These are phyloP conservation scores for Vittaforma corneae DNA, from an alignment of 371 early-diverging fungal species.

Conservation along the genomic window DNA sequence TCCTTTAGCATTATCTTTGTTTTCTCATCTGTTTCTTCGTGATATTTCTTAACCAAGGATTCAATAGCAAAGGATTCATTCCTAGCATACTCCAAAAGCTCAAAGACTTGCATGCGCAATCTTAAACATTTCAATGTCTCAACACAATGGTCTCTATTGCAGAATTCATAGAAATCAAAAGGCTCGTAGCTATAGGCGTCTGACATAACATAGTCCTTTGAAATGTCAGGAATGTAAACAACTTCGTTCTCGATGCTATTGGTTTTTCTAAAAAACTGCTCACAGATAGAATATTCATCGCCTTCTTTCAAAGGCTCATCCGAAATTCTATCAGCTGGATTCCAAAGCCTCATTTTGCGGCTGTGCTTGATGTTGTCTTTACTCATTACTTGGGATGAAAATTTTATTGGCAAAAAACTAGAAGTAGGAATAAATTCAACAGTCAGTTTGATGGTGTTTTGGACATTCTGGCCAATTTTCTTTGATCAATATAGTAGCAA, in stretches of 20 bases:
- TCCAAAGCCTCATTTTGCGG: too few species aligned
- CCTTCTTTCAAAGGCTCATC: not conserved
- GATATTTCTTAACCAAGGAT: slow-evolving; percentile 1
- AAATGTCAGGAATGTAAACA: not conserved
- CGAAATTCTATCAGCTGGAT: too few species aligned
- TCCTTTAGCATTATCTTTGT: not conserved
- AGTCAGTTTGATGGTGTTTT: too few species aligned
- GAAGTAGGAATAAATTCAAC: too few species aligned
- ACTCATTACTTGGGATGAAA: too few species aligned
- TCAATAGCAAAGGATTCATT: slow-evolving; percentile 6
- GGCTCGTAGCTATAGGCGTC: not conserved
- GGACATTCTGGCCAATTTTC: too few species aligned
- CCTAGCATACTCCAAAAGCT: slow-evolving; percentile 7
- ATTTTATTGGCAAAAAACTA: too few species aligned
- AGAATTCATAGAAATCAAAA: not conserved
- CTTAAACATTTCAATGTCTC: slow-evolving; percentile 7
- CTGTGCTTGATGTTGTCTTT: too few species aligned
- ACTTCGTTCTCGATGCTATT: not conserved
- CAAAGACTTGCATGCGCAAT: slow-evolving; percentile 6
- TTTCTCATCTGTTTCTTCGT: not conserved
- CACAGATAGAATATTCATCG: not conserved
- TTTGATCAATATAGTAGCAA: too few species aligned
- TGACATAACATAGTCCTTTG: not conserved
- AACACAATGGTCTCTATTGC: slow-evolving; percentile 1
- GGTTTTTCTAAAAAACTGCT: not conserved